Conservation (phyloP, 1,284 basidiomycete genomes). For the Ustilago xerochloae region DNA sequence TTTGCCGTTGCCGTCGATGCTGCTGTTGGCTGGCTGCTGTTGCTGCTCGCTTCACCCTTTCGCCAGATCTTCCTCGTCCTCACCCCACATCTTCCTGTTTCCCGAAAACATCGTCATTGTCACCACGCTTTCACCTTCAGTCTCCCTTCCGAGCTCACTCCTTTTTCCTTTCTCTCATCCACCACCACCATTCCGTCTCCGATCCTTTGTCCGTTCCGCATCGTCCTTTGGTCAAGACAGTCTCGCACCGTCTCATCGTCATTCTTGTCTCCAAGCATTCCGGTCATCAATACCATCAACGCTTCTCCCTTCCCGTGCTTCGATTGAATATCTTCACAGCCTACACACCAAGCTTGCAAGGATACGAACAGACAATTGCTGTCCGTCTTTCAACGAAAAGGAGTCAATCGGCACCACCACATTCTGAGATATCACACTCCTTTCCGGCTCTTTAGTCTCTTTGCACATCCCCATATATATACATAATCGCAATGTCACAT, state of each 20-base stretch:
- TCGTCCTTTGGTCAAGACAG: background rate
- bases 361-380: no score
- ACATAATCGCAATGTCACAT: conserved; percentile 38
- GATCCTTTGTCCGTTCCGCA: background rate
- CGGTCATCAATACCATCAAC: background rate
- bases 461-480: background rate
- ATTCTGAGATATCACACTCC: background rate
- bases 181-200: background rate
- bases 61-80: background rate
- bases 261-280: background rate
- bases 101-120: conserved; percentile 1
- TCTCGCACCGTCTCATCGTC: background rate
- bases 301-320: no score
- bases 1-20: background rate
- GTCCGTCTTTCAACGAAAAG: no score
- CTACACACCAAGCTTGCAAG: no score
- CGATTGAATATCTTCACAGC: no score
- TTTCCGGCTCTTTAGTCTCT: no score
- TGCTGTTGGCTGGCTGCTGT: background rate
- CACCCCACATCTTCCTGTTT: conserved; percentile 6
- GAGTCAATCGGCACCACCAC: no score
- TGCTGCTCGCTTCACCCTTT: background rate
- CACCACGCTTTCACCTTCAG: background rate
- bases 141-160: background rate
- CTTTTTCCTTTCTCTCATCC: background rate